Evolutionary conservation across 2,329 filamentous ascomycete genomes (phyloP).

Genomic region (Fusarium pininemorale): DNA sequence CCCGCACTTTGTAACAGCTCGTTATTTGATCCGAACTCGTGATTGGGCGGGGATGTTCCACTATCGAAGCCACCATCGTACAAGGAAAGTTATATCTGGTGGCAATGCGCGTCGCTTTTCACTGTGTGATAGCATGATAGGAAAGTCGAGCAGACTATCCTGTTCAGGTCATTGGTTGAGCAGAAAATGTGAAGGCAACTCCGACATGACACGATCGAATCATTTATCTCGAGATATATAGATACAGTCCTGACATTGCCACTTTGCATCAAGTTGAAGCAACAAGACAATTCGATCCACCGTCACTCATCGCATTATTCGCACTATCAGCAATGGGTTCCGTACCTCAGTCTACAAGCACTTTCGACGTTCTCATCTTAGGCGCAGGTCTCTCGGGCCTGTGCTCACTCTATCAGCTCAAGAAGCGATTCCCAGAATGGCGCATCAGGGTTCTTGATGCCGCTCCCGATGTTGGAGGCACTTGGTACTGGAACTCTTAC

Average conservation of each 20-base stretch:
- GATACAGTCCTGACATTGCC: neutral
- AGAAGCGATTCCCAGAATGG: conserved; percentile 42
- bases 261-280: neutral
- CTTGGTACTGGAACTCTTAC: conserved; percentile 42
- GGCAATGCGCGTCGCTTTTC: neutral
- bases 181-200: neutral
- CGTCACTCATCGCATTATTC: neutral
- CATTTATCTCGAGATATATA: neutral
- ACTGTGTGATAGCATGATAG: neutral
- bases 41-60: neutral
- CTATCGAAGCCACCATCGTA: neutral
- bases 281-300: neutral
- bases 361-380: conserved; percentile 34
- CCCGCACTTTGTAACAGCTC: neutral
- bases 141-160: neutral
- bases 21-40: neutral
- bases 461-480: conserved; percentile 35
- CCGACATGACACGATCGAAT: neutral
- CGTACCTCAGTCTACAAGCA: conserved; percentile 1
- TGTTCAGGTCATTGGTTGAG: neutral
- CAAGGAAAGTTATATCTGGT: conserved; percentile 29
- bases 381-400: conserved; percentile 50
- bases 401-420: conserved; percentile 52
- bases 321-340: conserved; percentile 21
- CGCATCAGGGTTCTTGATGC: conserved; percentile 30